These are phyloP conservation scores for Rhizopus sp. DNA, from an alignment of 371 early-diverging fungal genomes.

Conservation along the genomic window DNA sequence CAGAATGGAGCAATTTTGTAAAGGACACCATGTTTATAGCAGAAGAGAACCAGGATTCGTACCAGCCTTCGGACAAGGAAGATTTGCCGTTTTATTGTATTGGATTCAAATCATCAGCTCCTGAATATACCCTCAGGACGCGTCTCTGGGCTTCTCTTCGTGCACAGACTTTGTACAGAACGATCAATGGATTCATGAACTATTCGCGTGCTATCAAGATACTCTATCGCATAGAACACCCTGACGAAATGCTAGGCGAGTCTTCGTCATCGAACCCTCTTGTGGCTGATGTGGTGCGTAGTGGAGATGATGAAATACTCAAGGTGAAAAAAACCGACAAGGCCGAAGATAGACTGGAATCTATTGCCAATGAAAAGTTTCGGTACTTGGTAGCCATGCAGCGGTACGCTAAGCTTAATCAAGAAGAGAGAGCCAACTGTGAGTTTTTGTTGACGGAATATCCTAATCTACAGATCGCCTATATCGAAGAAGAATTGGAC, in stretches of 20 bases:
- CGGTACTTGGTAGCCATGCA: slow-evolving; percentile 90
- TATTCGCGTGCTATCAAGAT: slow-evolving; percentile 85
- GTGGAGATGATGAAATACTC: slow-evolving; percentile 35
- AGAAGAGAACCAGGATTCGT: slow-evolving; percentile 52
- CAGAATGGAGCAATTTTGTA: slow-evolving; percentile 92
- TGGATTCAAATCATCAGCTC: slow-evolving; percentile 84
- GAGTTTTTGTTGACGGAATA: slow-evolving; percentile 78
- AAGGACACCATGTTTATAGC: slow-evolving; percentile 84
- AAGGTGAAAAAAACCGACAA: slow-evolving; percentile 26
- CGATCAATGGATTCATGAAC: slow-evolving; percentile 91
- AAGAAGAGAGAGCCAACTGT: slow-evolving; percentile 78
- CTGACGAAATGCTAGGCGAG: slow-evolving; percentile 56
- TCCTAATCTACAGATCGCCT: slow-evolving; percentile 83
- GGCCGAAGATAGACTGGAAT: slow-evolving; percentile 61
- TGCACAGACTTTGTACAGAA: slow-evolving; percentile 88
- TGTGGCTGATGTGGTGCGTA: not conserved
- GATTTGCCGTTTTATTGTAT: slow-evolving; percentile 84
- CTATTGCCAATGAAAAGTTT: slow-evolving; percentile 78
- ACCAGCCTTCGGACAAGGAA: slow-evolving; percentile 57
- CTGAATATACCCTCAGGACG: slow-evolving; percentile 83
- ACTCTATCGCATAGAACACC: slow-evolving; percentile 81
- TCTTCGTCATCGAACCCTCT: not conserved
- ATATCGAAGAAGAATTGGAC: slow-evolving; percentile 69
- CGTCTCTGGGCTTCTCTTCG: slow-evolving; percentile 90
- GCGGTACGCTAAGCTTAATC: slow-evolving; percentile 74